These are phyloP conservation scores for Dicorynia guianensis DNA, from an alignment of 306 rosid species.

Conservation along the genomic window DNA sequence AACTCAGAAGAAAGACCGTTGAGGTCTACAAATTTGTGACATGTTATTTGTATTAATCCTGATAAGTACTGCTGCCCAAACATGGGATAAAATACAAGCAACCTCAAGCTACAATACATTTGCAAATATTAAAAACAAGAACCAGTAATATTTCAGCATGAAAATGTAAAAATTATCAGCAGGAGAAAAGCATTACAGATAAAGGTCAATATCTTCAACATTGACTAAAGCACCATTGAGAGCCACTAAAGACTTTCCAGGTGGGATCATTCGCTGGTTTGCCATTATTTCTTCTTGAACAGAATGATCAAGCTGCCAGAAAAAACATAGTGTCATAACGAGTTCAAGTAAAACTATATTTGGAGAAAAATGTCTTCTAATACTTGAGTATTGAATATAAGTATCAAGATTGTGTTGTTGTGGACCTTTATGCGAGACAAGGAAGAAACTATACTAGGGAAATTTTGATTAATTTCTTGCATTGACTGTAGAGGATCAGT, in stretches of 20 bases:
- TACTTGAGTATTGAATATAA: conserved; percentile 30
- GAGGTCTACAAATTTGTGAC: no score
- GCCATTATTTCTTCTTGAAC: conserved; percentile 89
- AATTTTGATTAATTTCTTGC: conserved; percentile 98
- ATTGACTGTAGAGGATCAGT: conserved; percentile 97
- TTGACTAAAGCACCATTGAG: conserved; percentile 95
- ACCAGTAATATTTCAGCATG: conserved; percentile 7
- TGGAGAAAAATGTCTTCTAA: conserved; percentile 19
- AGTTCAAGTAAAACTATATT: conserved; percentile 19
- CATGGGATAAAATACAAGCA: conserved; percentile 6
- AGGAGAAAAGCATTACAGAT: conserved; percentile 76
- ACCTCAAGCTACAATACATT: conserved; percentile 33
- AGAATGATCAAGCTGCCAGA: conserved; percentile 85
- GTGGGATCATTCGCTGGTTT: conserved; percentile 97
- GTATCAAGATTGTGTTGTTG: conserved; percentile 26
- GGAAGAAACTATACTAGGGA: conserved; percentile 94
- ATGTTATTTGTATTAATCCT: no score
- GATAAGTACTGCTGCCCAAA: no score
- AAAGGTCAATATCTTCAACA: conserved; percentile 94
- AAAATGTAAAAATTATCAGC: conserved; percentile 45
- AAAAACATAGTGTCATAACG: conserved; percentile 43
- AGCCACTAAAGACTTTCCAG: conserved; percentile 99
- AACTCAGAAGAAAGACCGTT: no score
- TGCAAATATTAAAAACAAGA: conserved; percentile 30
- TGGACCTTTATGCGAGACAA: conserved; percentile 95